Conservation (phyloP, 2,329 filamentous ascomycete genomes). For the Venturia oleaginea region DNA sequence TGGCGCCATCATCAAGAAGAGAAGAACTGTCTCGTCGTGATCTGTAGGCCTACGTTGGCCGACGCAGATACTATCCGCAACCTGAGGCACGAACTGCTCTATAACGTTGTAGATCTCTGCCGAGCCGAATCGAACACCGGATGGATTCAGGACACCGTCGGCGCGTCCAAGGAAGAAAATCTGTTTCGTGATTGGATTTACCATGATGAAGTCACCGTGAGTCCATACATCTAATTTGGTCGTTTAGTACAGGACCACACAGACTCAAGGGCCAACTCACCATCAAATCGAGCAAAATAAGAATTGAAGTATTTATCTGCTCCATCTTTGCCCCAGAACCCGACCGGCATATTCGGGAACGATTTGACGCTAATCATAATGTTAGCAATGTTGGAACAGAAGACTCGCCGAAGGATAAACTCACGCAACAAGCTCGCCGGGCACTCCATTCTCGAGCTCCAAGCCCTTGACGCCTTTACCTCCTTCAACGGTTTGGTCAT, state of each 20-base stretch:
- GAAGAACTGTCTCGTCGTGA: slow-evolving; percentile 47
- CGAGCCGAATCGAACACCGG: slow-evolving; percentile 68
- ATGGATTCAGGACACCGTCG: slow-evolving; percentile 73
- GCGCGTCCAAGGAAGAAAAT: slow-evolving; percentile 59
- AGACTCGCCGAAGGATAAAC: background rate
- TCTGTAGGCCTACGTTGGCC: slow-evolving; percentile 60
- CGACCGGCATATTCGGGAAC: slow-evolving; percentile 66
- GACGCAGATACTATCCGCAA: slow-evolving; percentile 70
- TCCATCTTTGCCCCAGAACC: slow-evolving; percentile 37
- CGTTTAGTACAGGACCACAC: background rate
- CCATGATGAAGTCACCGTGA: slow-evolving; percentile 69
- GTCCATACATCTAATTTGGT: slow-evolving; percentile 55
- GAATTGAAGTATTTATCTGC: slow-evolving; percentile 36
- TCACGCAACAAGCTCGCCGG: slow-evolving; percentile 64
- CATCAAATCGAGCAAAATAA: slow-evolving; percentile 38
- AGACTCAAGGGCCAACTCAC: slow-evolving; percentile 1
- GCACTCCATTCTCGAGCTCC: slow-evolving; percentile 52
- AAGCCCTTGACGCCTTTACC: slow-evolving; percentile 36
- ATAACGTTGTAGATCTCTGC: slow-evolving; percentile 72
- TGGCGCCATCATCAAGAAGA: slow-evolving; percentile 52
- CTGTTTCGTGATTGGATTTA: slow-evolving; percentile 58
- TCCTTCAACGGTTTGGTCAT: slow-evolving; percentile 44
- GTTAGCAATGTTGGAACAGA: background rate
- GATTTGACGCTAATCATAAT: slow-evolving; percentile 36
- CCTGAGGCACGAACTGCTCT: slow-evolving; percentile 53